Conservation (phyloP, 2,329 filamentous ascomycete genomes). For the Calonectria naviculata region DNA sequence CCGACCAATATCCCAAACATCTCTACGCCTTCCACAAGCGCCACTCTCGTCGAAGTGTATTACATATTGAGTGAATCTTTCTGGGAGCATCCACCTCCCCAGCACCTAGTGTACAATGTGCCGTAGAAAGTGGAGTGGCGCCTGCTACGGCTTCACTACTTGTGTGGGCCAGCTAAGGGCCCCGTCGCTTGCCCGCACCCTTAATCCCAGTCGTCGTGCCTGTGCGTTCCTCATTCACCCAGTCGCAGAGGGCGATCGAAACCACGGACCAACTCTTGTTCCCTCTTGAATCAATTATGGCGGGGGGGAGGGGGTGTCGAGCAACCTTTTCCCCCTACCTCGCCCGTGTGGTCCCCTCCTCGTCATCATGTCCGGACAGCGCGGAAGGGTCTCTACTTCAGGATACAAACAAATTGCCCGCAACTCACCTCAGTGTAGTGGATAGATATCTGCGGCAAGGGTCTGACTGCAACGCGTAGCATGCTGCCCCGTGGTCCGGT, state of each 20-base stretch:
- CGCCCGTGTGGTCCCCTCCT: conserved; percentile 8
- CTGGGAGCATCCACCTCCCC: background rate
- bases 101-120: conserved; percentile 27
- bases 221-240: conserved; percentile 39
- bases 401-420: background rate
- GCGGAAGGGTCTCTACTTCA: conserved; percentile 6
- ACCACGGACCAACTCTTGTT: conserved; percentile 45
- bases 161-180: conserved; percentile 11
- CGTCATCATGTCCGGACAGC: conserved; percentile 17
- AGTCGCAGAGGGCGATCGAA: conserved; percentile 35
- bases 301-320: background rate
- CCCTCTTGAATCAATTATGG: conserved; percentile 20
- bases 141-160: conserved; percentile 26
- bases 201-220: conserved; percentile 35
- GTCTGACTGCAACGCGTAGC: conserved; percentile 21
- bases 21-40: background rate
- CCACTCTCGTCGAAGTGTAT: background rate
- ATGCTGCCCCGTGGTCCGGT: conserved; percentile 27
- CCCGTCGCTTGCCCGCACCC: conserved; percentile 32
- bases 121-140: conserved; percentile 32
- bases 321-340: background rate
- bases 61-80: background rate
- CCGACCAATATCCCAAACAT: background rate
- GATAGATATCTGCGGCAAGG: background rate
- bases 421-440: background rate